Evolutionary conservation across 306 rosid genomes (phyloP), one percentile per base, ranked within the genome.

Genomic region (Dalbergia cultrata): DNA sequence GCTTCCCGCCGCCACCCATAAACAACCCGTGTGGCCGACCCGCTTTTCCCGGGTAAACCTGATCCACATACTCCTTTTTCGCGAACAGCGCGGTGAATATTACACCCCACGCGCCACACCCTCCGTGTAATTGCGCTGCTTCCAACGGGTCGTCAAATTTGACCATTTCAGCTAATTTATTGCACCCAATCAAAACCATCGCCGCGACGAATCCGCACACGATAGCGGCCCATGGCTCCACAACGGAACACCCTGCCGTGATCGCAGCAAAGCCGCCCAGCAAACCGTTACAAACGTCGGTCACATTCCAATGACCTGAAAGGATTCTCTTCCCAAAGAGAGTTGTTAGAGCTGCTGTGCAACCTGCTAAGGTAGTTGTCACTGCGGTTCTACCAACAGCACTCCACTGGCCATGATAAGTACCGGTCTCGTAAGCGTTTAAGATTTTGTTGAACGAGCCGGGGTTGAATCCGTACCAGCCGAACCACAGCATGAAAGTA

Each of bases 381-480:
- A 95, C 97, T 1, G 99, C 99, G 1, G 97, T 91, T 17, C 99
- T 86, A 0, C 99, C 97, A 31, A 95, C 89, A 3, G 95, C 99
- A 60, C 92, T 87, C 99, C 99, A 95, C 31, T 93, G 97, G 0
- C 97, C 97, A 73, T 95, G 92, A 67, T 85, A 86, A 18, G 10
- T 64, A 7, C 94, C 93, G 0, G 90, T 7, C 0, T 6, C 9
- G 74, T 95, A 93, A 0, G 88, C 5, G 12, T 0, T 4, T 0
- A 83, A 49, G 69, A 95, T 95, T 77, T 90, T 95, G 21, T 9
- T 81, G 4, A 95, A 95, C 1, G 99, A 95, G 19, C 97, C 99
- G 0, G 99, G 99, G 72, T 95, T 95, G 50, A 95, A 95, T 2
- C 99, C 99, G 66, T 92, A 95, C 99, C 99, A 95, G 1, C 99